Conservation (phyloP, 2,329 filamentous ascomycete genomes). For the Proliferodiscus dingleyae region DNA sequence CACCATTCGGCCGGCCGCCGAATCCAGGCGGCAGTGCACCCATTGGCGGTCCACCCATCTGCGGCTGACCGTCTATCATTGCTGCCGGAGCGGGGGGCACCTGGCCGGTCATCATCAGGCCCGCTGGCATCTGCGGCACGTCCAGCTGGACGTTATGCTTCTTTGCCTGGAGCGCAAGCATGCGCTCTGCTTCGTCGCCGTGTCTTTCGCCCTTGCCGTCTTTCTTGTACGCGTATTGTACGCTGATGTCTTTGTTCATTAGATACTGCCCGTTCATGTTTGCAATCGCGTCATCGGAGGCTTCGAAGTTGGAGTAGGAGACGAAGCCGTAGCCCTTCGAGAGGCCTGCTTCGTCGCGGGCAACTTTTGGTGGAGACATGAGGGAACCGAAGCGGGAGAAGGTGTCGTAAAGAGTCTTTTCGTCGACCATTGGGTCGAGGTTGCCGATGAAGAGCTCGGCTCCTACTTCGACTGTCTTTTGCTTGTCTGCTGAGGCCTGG, state of each 20-base stretch:
- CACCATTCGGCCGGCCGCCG: slow-evolving; percentile 19
- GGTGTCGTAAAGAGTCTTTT: slow-evolving; percentile 92
- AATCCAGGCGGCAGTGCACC: slow-evolving; percentile 27
- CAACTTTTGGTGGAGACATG: slow-evolving; percentile 81
- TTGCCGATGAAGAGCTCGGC: slow-evolving; percentile 97
- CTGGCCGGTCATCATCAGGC: slow-evolving; percentile 38
- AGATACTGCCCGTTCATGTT: slow-evolving; percentile 97
- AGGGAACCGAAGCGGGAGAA: slow-evolving; percentile 90
- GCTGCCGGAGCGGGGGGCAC: slow-evolving; percentile 37
- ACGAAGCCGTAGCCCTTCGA: slow-evolving; percentile 97
- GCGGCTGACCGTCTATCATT: slow-evolving; percentile 32
- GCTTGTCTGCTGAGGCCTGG: slow-evolving; percentile 77
- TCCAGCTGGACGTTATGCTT: slow-evolving; percentile 89
- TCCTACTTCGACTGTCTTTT: slow-evolving; percentile 87
- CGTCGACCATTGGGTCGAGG: slow-evolving; percentile 88
- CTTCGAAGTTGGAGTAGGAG: slow-evolving; percentile 88
- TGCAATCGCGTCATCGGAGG: slow-evolving; percentile 82
- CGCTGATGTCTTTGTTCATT: slow-evolving; percentile 92
- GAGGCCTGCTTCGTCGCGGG: slow-evolving; percentile 80
- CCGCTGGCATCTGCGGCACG: slow-evolving; percentile 34
- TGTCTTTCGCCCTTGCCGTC: slow-evolving; percentile 96
- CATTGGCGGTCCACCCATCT: slow-evolving; percentile 20
- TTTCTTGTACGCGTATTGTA: slow-evolving; percentile 99
- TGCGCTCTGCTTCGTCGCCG: slow-evolving; percentile 87
- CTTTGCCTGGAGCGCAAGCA: slow-evolving; percentile 86